Evolutionary conservation across 148 eudicot genomes (phyloP).

Genomic region (Camellia sinensis): DNA sequence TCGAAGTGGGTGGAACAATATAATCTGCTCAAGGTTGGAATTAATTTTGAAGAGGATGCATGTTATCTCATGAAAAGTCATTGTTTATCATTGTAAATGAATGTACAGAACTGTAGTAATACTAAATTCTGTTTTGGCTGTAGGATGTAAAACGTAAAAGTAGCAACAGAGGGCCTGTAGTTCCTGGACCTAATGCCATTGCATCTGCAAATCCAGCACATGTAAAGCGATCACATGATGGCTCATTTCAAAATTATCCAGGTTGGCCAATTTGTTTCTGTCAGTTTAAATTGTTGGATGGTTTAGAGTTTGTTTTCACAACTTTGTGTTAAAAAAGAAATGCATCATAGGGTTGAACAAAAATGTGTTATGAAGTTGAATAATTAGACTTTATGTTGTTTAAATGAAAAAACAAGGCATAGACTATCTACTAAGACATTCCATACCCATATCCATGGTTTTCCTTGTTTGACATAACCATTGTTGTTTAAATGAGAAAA

Average conservation of each 20-base stretch:
- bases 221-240: slow-evolving; percentile 44
- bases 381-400: neutral
- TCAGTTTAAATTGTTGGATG: neutral
- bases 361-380: neutral
- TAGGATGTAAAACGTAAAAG: slow-evolving; percentile 47
- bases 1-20: slow-evolving; percentile 79
- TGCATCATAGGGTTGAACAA: neutral
- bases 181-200: slow-evolving; percentile 35
- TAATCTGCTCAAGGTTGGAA: slow-evolving; percentile 61
- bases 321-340: neutral
- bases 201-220: slow-evolving; percentile 34
- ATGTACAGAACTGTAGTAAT: neutral
- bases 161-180: slow-evolving; percentile 29
- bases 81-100: neutral
- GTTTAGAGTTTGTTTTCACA: neutral
- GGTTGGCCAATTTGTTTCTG: slow-evolving; percentile 35
- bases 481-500: neutral
- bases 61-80: slow-evolving; percentile 8
- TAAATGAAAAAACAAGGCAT: neutral
- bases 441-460: neutral
- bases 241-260: slow-evolving; percentile 34
- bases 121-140: slow-evolving; percentile 24
- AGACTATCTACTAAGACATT: neutral
- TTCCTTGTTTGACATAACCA: no score
- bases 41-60: neutral